Base-by-base conservation (phyloP, 2,329 filamentous ascomycete species). In the Trichoderma sp. region DNA sequence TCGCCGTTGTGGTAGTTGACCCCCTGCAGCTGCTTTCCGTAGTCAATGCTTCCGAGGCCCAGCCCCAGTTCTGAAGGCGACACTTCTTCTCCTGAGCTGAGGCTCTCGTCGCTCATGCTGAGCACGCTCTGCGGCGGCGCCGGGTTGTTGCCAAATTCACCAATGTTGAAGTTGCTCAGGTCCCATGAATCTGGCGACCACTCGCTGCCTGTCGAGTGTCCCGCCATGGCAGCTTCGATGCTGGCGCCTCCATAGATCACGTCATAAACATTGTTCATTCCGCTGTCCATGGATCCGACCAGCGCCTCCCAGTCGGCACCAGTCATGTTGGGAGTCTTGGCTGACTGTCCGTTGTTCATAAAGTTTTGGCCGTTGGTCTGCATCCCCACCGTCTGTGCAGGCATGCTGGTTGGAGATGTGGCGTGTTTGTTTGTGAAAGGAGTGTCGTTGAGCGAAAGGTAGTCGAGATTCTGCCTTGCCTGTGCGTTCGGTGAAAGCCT, bases 261-360 rank as follows among this genome's bases (percentile, higher is more conserved):
- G 81, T 95, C 93, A 83, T 94, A 97, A n/a, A 97, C 93, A 81
- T 96, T 97, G 72, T 92, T 91, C 78, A 93, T 89, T 0, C 94
- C 94, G 45, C 92, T 92, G 79, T 97, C 95, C 82, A 97, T 91
- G 27, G 92, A 93, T 4, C 93, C 92, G 2, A 97, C 88, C 0
- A 97, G 88, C 2, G 92, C 91, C 82, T 97, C 95, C 95, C 95
- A 97, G 79, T 97, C 94, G 0, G 91, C 87, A 9, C 91, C 85
- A 1, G 91, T 91, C 14, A 92, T 88, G 18, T 84, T 85, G 77
- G 80, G 78, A 53, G 84, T 78, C 79, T 88, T 86, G 50, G 68
- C 65, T 6, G 69, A 56, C 18, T 77, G 76, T 3, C 60, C 77
- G 76, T 78, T 45, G 68, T 72, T 69, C 79, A 78, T 79, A 38